Base-by-base conservation (phyloP, 306 rosid species). In the Sesbania bispinosa region DNA sequence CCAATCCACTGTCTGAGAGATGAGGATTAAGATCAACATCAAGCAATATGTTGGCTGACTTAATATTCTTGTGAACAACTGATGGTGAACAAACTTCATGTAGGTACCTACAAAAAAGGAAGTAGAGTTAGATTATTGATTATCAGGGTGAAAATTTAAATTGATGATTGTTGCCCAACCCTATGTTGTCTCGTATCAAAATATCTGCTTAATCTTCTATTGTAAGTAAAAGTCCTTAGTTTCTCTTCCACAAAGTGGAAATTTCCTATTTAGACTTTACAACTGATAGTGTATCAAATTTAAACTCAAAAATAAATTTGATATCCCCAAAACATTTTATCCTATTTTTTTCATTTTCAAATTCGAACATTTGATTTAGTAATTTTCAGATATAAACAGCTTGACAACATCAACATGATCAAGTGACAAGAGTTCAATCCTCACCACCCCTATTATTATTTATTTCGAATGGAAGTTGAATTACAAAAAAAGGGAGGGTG, bases 41-140 rank as follows among this genome's bases (percentile, higher is more conserved):
- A 71, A 95, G 86, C 48, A 91, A 81, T 80, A 95, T 91, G 80
- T 95, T 95, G 75, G 91, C 83, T 35, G 99, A 85, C 82, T 91
- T 91, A 10, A 95, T 88, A 74, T 91, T 85, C 80, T 87, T 91
- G 76, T 95, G 99, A 66, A 95, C 85, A 76, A 95, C 74, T 32
- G 99, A 88, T 45, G 99, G 99, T n/a, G 96, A 87, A 85, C 97
- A 91, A 75, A 86, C 96, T 86, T 95, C 99, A 67, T 95, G 99
- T 4, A 95, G 80, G 81, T 95, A 95, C 96, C 99, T 94, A 77
- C 63, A 55, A 71, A 64, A 45, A 21, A 50, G 55, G 64, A 41
- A 67, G 71, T 46, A 83, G 29, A 67, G 58, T 46, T 43, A 75
- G 21, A 47, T 47, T 66, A 48, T 66, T 67, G 64, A 30, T 50